These are phyloP conservation scores for Hydnum rufescens DNA, from an alignment of 768 basidiomycete species.

Conservation along the genomic window DNA sequence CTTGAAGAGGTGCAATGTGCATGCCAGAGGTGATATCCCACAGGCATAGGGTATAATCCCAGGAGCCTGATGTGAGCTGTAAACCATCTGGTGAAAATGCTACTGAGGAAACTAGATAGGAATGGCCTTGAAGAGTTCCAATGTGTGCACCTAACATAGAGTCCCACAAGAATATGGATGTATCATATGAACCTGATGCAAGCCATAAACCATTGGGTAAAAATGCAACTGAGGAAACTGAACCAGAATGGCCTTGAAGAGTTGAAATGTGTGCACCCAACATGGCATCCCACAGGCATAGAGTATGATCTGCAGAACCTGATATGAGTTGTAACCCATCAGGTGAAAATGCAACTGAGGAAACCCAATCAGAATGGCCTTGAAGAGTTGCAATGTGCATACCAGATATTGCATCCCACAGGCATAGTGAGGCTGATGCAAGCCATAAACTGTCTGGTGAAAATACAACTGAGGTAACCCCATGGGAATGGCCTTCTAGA, in stretches of 20 bases:
- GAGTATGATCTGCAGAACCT: conserved; percentile 1
- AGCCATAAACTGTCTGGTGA: conserved; percentile 3
- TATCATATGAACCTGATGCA: conserved; percentile 7
- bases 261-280: not conserved
- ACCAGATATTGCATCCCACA: conserved; percentile 27
- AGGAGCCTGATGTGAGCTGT: conserved; percentile 3
- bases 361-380: conserved; percentile 4
- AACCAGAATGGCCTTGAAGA: conserved; percentile 1
- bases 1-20: conserved; percentile 8
- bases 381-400: conserved; percentile 8
- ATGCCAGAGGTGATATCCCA: conserved; percentile 12
- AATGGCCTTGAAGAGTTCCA: not conserved
- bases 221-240: conserved; percentile 5
- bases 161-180: conserved; percentile 7
- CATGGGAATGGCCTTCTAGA: conserved; percentile 1
- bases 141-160: not conserved
- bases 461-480: conserved; percentile 2
- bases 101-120: not conserved
- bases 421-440: conserved; percentile 4
- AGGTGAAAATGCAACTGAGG: conserved; percentile 7
- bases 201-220: conserved; percentile 5
- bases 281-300: conserved; percentile 1
- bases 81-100: conserved; percentile 7
- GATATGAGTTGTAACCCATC: conserved; percentile 1
- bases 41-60: conserved; percentile 2